Evolutionary conservation across 805 yeast species (phyloP).

Genomic region (Metschnikowia matae): DNA sequence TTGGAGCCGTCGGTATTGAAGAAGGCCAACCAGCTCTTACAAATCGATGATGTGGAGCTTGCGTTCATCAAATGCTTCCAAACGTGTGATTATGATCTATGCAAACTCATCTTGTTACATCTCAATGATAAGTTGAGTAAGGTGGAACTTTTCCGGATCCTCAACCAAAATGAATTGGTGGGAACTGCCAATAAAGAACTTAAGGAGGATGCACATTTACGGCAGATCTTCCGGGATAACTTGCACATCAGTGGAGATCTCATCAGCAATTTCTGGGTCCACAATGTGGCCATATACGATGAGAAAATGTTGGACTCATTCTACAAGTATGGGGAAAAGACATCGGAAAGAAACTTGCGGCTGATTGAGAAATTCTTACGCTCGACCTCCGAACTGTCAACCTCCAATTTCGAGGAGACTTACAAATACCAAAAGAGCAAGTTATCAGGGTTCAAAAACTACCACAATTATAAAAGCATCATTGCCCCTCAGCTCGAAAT

Average conservation of each 20-base stretch:
- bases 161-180: constrained; percentile 46
- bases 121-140: constrained; percentile 52
- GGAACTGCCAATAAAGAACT: constrained; percentile 21
- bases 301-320: constrained; percentile 24
- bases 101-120: constrained; percentile 51
- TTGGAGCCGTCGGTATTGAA: constrained; percentile 61
- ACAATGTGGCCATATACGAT: constrained; percentile 26
- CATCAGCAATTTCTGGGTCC: constrained; percentile 36
- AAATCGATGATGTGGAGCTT: constrained; percentile 65
- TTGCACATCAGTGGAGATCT: constrained; percentile 34
- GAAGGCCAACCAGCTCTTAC: constrained; percentile 56
- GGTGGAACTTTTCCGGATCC: constrained; percentile 65
- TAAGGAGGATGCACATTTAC: constrained; percentile 13
- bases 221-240: constrained; percentile 15
- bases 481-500: constrained; percentile 29
- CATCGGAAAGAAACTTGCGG: constrained; percentile 16
- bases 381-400: background rate
- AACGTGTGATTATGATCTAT: constrained; percentile 56
- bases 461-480: constrained; percentile 18
- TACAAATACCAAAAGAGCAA: constrained; percentile 23
- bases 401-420: constrained; percentile 6
- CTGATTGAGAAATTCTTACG: background rate
- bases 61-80: constrained; percentile 68
- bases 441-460: constrained; percentile 15
- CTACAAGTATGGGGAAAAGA: constrained; percentile 30